These are phyloP conservation scores for Phytophthora podocarpi DNA, from an alignment of 352 stramenopile species.

Conservation along the genomic window DNA sequence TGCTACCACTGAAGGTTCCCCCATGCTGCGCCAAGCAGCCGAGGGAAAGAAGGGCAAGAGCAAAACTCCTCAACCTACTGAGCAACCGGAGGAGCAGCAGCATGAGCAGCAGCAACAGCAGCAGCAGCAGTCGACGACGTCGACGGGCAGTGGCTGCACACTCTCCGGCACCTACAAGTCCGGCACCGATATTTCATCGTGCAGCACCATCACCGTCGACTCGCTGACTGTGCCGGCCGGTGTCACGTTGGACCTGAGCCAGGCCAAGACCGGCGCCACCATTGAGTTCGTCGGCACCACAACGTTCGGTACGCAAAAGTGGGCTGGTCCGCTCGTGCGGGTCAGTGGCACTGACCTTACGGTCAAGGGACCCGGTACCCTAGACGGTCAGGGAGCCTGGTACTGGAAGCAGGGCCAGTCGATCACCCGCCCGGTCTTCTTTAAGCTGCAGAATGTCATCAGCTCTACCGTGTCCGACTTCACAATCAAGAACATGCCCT, in stretches of 20 bases:
- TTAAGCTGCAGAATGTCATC: constrained; percentile 32
- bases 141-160: background rate
- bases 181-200: constrained; percentile 35
- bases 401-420: constrained; percentile 43
- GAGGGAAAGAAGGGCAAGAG: constrained; percentile 8
- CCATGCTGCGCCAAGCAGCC: constrained; percentile 25
- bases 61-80: background rate
- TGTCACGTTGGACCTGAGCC: constrained; percentile 39
- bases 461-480: constrained; percentile 34
- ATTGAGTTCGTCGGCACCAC: constrained; percentile 42
- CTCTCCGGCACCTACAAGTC: constrained; percentile 39
- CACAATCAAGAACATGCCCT: constrained; percentile 39
- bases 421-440: constrained; percentile 38
- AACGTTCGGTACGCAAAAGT: constrained; percentile 36
- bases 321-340: constrained; percentile 35
- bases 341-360: constrained; percentile 36
- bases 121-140: constrained; percentile 1
- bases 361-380: constrained; percentile 32
- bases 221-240: constrained; percentile 34
- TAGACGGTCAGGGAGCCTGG: constrained; percentile 44
- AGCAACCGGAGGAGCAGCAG: background rate
- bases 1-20: background rate
- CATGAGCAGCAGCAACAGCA: constrained; percentile 10
- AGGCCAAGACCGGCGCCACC: constrained; percentile 26
- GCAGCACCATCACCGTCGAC: constrained; percentile 31